Conservation (phyloP, 2,329 filamentous ascomycete species). For the Fusarium neocosmosporiellum region DNA sequence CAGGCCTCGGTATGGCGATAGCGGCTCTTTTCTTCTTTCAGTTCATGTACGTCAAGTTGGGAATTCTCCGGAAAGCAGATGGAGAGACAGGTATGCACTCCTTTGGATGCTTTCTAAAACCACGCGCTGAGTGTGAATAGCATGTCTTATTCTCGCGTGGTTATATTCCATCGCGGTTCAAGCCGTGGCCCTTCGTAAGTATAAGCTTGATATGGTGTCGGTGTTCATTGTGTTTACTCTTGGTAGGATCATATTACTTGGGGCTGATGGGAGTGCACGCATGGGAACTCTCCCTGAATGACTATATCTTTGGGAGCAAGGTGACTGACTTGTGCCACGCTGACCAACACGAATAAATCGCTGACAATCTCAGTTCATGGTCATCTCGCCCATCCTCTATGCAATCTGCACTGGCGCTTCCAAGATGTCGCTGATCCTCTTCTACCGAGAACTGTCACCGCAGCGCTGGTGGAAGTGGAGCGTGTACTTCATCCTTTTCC, state of each 20-base stretch:
- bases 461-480: slow-evolving; percentile 47
- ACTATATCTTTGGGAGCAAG: slow-evolving; percentile 27
- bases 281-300: slow-evolving; percentile 45
- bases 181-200: slow-evolving; percentile 28
- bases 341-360: too few species aligned
- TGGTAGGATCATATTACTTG: slow-evolving; percentile 21
- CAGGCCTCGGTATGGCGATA: slow-evolving; percentile 33
- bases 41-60: slow-evolving; percentile 41
- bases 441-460: slow-evolving; percentile 53
- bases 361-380: slow-evolving; percentile 32
- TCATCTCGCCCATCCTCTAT: slow-evolving; percentile 37
- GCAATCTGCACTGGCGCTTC: slow-evolving; percentile 46
- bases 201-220: accelerated
- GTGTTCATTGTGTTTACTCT: not conserved
- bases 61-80: slow-evolving; percentile 32
- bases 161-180: slow-evolving; percentile 37
- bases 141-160: slow-evolving; percentile 33
- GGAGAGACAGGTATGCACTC: slow-evolving; percentile 32
- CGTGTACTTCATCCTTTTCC: slow-evolving; percentile 44
- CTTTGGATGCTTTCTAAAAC: not conserved
- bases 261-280: slow-evolving; percentile 43
- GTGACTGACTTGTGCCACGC: not conserved
- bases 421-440: slow-evolving; percentile 53
- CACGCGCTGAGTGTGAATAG: slow-evolving; percentile 16
- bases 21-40: slow-evolving; percentile 39